Evolutionary conservation across 2,329 filamentous ascomycete genomes (phyloP), one percentile per base, ranked within the genome.

Genomic region (Periconia sp.): DNA sequence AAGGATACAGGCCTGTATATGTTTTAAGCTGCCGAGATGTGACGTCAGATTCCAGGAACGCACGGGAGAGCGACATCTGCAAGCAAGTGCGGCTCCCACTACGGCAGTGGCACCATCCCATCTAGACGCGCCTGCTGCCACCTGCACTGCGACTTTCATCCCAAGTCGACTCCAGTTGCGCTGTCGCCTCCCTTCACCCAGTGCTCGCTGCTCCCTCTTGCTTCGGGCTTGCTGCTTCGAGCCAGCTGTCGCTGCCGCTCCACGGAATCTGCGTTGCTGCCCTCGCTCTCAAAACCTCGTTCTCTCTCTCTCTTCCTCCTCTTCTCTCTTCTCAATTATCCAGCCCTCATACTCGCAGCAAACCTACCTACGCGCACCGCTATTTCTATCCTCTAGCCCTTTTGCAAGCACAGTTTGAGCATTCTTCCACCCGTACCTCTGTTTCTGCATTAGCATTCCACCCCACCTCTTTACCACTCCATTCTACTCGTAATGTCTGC

Each of bases 401-500:
- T 27, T 27, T 55, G 54, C 49, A 47, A 49, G 6, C 33, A 37
- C 3, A n/a, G 6, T 11, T 27, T 8, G 13, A 37, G 15, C 33
- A 33, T 50, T 45, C 50, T 37, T 37, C 33, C 33, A 37, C 33
- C 33, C 13, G 18, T 14, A 44, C 13, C 18, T 44, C 8, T 44
- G 13, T n/a, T 27, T 27, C 7, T 52, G 31, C 17, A 19, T 37
- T 6, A 17, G 45, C 47, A 53, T 51, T 19, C 52, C 52, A 63
- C 44, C 47, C 50, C 47, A 60, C 52, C 53, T 44, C 20, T 30
- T 23, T 52, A 55, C 35, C 41, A 27, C 42, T 53, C 49, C 52
- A 52, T 47, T 54, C 41, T 52, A 55, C 52, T 49, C 45, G 40
- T 48, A 58, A 73, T 71, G 69, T 56, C 69, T 59, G 53, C 57